Conservation (phyloP, 805 yeast genomes). For the Nakazawaea siamensis region DNA sequence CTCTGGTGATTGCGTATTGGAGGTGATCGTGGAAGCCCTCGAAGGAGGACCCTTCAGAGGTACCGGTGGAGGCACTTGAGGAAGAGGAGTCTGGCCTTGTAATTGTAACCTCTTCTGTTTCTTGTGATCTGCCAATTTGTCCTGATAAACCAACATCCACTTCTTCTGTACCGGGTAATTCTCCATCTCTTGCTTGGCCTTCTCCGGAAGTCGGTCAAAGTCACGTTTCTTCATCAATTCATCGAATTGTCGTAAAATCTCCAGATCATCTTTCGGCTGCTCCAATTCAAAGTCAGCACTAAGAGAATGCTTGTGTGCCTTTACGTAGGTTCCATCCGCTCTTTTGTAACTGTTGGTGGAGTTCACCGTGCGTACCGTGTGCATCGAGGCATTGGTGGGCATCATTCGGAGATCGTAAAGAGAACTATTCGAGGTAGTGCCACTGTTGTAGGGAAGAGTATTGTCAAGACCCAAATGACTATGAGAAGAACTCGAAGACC, state of each 20-base stretch:
- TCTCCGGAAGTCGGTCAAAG: constrained; percentile 51
- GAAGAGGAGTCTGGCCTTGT: constrained; percentile 15
- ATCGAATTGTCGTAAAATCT: constrained; percentile 65
- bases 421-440: constrained; percentile 3
- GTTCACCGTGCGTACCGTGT: constrained; percentile 14
- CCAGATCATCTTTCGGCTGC: constrained; percentile 57
- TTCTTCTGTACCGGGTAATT: constrained; percentile 70
- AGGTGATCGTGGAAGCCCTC: neutral
- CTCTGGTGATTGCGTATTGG: neutral
- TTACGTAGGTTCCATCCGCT: constrained; percentile 15
- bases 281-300: constrained; percentile 42
- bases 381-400: constrained; percentile 14
- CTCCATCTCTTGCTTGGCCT: constrained; percentile 70
- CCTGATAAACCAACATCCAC: constrained; percentile 89
- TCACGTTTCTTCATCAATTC: constrained; percentile 81
- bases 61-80: constrained; percentile 14
- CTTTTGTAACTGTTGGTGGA: constrained; percentile 8
- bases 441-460: constrained; percentile 7
- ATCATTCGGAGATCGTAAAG: constrained; percentile 7
- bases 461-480: constrained; percentile 4
- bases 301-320: constrained; percentile 26
- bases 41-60: constrained; percentile 10
- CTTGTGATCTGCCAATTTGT: constrained; percentile 67
- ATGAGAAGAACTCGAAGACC: constrained; percentile 1
- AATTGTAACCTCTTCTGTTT: constrained; percentile 25